Percentiles rank a stretch among this genome's conserved stretches.
These are phyloP conservation scores for Penicillium hordei DNA, from an alignment of 2,329 filamentous ascomycete species.

Conservation along the genomic window DNA sequence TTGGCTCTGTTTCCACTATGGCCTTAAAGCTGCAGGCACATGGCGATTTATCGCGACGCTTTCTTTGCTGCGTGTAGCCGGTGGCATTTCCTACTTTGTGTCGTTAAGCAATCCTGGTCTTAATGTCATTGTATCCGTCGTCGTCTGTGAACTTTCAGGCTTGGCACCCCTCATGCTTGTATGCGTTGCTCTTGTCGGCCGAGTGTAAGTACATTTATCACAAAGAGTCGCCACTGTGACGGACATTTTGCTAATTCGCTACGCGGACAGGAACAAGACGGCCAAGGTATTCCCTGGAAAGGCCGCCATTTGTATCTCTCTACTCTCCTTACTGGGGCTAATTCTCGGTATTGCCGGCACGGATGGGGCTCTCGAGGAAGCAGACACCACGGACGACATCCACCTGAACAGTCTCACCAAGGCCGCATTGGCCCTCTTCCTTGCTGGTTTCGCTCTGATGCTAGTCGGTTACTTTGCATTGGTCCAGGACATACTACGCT, in stretches of 20 bases:
- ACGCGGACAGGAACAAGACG: neutral
- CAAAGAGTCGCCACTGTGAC: neutral
- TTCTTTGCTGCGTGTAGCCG: no score
- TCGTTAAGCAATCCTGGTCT: no score
- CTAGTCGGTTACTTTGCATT: neutral
- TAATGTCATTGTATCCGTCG: neutral
- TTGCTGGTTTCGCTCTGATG: neutral
- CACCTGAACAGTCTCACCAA: neutral
- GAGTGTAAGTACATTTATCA: neutral
- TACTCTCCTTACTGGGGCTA: neutral
- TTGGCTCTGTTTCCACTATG: no score
- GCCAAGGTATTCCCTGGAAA: neutral
- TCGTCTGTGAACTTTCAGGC: neutral
- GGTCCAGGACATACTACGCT: neutral
- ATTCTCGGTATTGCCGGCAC: neutral
- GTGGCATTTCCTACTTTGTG: no score
- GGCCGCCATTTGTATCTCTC: neutral
- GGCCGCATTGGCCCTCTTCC: neutral
- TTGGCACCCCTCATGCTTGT: neutral
- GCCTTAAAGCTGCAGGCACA: no score
- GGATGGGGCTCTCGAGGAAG: neutral
- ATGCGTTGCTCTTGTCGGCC: neutral
- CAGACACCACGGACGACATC: neutral
- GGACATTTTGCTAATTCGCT: neutral
- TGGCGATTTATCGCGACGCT: no score